Percentiles rank a stretch among this genome's conserved stretches.
Conservation (phyloP, 2,329 filamentous ascomycete species). For the Setomelanomma holmii region DNA sequence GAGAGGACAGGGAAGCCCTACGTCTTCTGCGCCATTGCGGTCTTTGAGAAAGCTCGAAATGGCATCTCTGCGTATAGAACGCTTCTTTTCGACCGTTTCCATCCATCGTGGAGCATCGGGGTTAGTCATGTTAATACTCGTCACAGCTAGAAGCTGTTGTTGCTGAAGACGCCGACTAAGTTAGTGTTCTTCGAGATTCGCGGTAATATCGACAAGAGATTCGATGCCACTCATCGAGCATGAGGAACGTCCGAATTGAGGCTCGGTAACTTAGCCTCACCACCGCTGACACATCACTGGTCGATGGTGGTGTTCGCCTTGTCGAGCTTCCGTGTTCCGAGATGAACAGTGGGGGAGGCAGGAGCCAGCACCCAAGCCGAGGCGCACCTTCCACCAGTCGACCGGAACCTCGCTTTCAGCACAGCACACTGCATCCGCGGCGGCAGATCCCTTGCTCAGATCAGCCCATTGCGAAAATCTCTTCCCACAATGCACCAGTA, state of each 20-base stretch:
- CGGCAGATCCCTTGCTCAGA: conserved; percentile 21
- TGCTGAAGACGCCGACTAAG: background rate
- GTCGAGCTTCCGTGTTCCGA: background rate
- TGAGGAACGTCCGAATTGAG: background rate
- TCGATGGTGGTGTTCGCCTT: background rate
- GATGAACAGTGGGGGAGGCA: conserved; percentile 35
- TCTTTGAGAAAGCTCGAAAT: conserved; percentile 29
- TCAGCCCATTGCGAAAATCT: conserved; percentile 36
- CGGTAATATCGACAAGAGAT: background rate
- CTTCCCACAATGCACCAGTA: conserved; percentile 10
- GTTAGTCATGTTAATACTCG: conserved; percentile 26
- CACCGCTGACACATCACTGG: background rate
- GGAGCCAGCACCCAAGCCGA: conserved; percentile 13
- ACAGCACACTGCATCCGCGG: conserved; percentile 5
- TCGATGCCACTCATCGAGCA: background rate
- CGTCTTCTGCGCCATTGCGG: conserved; percentile 8
- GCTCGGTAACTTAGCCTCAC: background rate
- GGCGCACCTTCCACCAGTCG: conserved; percentile 20
- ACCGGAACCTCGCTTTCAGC: conserved; percentile 17
- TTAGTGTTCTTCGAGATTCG: background rate
- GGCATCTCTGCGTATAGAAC: conserved; percentile 30
- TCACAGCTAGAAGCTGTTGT: too few species aligned
- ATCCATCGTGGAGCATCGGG: conserved; percentile 31
- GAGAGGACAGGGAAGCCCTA: conserved; percentile 1
- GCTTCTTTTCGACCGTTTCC: conserved; percentile 34